Evolutionary conservation across 2,329 filamentous ascomycete genomes (phyloP).

Genomic region (Colletotrichum sp.): DNA sequence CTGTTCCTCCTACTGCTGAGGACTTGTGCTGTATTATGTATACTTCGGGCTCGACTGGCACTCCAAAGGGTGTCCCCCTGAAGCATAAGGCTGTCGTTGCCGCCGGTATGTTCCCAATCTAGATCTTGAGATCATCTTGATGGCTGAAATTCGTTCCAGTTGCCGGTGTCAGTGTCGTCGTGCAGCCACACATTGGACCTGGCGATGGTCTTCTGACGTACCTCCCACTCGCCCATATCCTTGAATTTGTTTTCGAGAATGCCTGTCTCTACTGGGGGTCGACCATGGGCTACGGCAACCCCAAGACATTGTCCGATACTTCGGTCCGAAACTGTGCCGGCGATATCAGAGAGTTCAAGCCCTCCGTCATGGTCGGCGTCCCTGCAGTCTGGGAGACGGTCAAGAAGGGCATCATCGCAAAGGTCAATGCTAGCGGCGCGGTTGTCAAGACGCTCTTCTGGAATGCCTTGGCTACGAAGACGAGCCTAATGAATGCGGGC

Average conservation of each 20-base stretch:
- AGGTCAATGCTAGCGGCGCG: constrained; percentile 72
- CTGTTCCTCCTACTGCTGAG: constrained; percentile 71
- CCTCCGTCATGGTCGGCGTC: constrained; percentile 83
- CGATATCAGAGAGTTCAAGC: constrained; percentile 85
- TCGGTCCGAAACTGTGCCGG: constrained; percentile 87
- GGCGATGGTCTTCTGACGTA: constrained; percentile 83
- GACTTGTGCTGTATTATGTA: constrained; percentile 78
- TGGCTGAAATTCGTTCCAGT: constrained; percentile 46
- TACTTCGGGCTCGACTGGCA: constrained; percentile 82
- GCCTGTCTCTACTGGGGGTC: constrained; percentile 83
- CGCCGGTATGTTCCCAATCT: constrained; percentile 55
- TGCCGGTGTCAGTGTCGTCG: constrained; percentile 77
- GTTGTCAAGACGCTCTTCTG: constrained; percentile 78
- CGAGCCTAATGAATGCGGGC: constrained; percentile 53
- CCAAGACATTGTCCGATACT: constrained; percentile 80
- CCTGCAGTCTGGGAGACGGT: constrained; percentile 91
- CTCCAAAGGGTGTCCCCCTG: constrained; percentile 81
- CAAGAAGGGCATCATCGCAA: constrained; percentile 85
- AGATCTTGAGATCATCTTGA: not conserved
- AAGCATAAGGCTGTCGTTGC: constrained; percentile 78
- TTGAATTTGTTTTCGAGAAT: constrained; percentile 92
- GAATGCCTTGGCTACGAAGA: constrained; percentile 60
- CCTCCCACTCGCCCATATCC: constrained; percentile 84
- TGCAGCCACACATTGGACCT: constrained; percentile 77
- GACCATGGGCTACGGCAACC: constrained; percentile 88